These are phyloP conservation scores for Cinnamomum micranthum DNA, from an alignment of 164 flowering plant species.

Conservation along the genomic window DNA sequence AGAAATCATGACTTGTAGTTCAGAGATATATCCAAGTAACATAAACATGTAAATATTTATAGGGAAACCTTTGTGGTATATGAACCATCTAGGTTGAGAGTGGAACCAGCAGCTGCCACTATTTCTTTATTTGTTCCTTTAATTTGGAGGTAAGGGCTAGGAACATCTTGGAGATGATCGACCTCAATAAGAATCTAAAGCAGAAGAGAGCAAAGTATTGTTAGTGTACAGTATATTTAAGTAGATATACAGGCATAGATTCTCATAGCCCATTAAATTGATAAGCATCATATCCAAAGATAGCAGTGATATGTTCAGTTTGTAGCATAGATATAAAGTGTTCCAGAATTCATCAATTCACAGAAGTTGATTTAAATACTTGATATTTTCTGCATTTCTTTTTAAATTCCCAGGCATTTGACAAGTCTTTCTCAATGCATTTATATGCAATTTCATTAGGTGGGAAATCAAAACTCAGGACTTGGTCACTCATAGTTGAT, in stretches of 20 bases:
- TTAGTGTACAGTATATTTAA: slow-evolving; percentile 1
- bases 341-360: not conserved
- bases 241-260: slow-evolving; percentile 9
- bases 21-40: not conserved
- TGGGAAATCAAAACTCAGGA: too few relatives aligned
- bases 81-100: slow-evolving; percentile 77
- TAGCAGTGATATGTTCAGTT: not conserved
- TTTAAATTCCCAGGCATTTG: too few relatives aligned
- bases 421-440: too few relatives aligned
- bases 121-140: slow-evolving; percentile 89
- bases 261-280: not conserved
- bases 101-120: slow-evolving; percentile 82
- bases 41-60: not conserved
- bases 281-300: not conserved
- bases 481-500: too few relatives aligned
- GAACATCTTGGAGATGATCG: slow-evolving; percentile 86
- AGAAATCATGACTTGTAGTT: not conserved
- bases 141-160: slow-evolving; percentile 82
- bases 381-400: too few relatives aligned
- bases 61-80: slow-evolving; percentile 92
- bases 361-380: not conserved
- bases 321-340: not conserved
- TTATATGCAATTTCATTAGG: too few relatives aligned
- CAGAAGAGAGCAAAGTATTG: slow-evolving; percentile 4
- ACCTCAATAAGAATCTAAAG: slow-evolving; percentile 86